Percentiles rank a stretch among this genome's conserved stretches.
These are phyloP conservation scores for Tylopilus vinaceipallidus DNA, from an alignment of 768 basidiomycete genomes.

Conservation along the genomic window DNA sequence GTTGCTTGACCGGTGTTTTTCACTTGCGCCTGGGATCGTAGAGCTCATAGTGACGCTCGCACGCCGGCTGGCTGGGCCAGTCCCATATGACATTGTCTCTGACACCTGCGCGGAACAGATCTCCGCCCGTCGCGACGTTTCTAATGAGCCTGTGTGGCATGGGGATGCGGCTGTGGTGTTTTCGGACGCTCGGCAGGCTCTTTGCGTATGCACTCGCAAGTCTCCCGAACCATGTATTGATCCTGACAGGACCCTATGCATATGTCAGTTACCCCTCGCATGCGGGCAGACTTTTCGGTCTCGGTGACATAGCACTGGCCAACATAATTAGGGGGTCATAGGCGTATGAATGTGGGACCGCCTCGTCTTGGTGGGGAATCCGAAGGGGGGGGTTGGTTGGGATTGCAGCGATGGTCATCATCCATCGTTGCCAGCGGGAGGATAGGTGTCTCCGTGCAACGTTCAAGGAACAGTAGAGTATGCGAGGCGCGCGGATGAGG, in stretches of 20 bases:
- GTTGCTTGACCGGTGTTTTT: slow-evolving; percentile 2
- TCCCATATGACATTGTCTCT: background rate
- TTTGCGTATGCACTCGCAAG: slow-evolving; percentile 41
- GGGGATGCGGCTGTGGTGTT: slow-evolving; percentile 35
- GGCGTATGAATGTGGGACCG: slow-evolving; percentile 10
- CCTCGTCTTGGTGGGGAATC: slow-evolving; percentile 6
- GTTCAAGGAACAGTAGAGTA: slow-evolving; percentile 15
- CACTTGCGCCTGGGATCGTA: background rate
- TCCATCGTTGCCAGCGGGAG: slow-evolving; percentile 10
- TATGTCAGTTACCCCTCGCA: slow-evolving; percentile 16
- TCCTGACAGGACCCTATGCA: slow-evolving; percentile 16
- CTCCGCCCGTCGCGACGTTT: background rate
- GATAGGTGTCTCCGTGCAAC: slow-evolving; percentile 1
- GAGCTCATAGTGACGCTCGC: background rate
- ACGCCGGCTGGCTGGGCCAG: background rate
- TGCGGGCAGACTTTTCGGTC: slow-evolving; percentile 2
- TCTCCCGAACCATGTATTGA: slow-evolving; percentile 3
- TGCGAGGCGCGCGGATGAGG: slow-evolving; percentile 6
- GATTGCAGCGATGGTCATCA: background rate
- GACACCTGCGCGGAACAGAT: slow-evolving; percentile 8
- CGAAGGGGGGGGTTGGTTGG: background rate
- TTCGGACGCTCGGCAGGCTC: slow-evolving; percentile 34
- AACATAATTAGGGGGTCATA: slow-evolving; percentile 12
- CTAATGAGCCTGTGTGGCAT: slow-evolving; percentile 25
- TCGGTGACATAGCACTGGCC: slow-evolving; percentile 6